Percentiles rank a stretch among this genome's conserved stretches.
phyloP scores from a whole-genome alignment of 345 rosid genomes.

The Atalantia buxifolia region DNA sequence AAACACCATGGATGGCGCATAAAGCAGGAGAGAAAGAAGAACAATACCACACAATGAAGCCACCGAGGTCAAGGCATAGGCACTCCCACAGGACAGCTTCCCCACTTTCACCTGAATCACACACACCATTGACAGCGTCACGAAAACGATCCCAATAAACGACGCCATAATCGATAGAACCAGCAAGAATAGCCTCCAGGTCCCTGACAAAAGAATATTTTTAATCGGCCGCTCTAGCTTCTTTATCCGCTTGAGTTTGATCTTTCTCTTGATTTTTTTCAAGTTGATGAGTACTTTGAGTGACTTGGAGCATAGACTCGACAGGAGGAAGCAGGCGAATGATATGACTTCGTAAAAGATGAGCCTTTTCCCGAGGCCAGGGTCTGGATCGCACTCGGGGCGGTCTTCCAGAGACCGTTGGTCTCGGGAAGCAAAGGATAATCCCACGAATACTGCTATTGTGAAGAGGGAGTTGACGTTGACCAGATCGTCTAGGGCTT shows the following conservation, averaged over 20 bases:
- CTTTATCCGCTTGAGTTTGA: neutral
- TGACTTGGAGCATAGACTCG: slow-evolving; percentile 38
- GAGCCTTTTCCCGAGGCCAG: neutral
- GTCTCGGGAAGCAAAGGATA: slow-evolving; percentile 13
- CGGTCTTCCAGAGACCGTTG: slow-evolving; percentile 19
- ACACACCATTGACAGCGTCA: slow-evolving; percentile 25
- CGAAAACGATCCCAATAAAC: neutral
- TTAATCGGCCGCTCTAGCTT: neutral
- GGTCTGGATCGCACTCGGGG: slow-evolving; percentile 9
- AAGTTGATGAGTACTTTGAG: slow-evolving; percentile 22
- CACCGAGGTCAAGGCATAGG: slow-evolving; percentile 7
- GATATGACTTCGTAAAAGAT: slow-evolving; percentile 33
- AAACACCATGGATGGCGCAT: slow-evolving; percentile 17
- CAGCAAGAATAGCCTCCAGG: slow-evolving; percentile 4
- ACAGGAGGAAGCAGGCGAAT: slow-evolving; percentile 35
- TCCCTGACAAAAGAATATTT: neutral
- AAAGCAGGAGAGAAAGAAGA: slow-evolving; percentile 11
- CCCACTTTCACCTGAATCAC: slow-evolving; percentile 35
- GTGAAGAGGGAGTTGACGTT: slow-evolving; percentile 39
- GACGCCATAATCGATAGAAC: slow-evolving; percentile 3
- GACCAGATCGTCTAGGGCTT: slow-evolving; percentile 36
- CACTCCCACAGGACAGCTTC: slow-evolving; percentile 21
- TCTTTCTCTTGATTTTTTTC: neutral
- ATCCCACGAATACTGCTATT: slow-evolving; percentile 36
- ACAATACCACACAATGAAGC: slow-evolving; percentile 22